Conservation (phyloP, 371 early-diverging fungal genomes). For the Globomyces sp. region DNA sequence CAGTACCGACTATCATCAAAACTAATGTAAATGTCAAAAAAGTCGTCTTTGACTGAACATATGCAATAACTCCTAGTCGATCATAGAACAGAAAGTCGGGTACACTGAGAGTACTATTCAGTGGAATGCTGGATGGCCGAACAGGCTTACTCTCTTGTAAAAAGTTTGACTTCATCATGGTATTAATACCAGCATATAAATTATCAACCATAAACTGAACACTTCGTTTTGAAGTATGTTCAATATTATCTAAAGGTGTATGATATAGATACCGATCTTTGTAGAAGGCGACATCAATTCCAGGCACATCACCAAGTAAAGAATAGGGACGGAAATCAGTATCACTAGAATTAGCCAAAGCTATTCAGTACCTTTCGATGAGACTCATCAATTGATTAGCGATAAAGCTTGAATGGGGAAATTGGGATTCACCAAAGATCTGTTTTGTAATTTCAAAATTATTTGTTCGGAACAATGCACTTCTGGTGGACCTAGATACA, state of each 20-base stretch:
- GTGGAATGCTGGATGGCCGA: no score
- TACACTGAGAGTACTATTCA: not conserved
- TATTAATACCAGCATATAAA: constrained; percentile 5
- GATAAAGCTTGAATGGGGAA: constrained; percentile 43
- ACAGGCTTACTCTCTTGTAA: no score
- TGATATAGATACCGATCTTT: constrained; percentile 44
- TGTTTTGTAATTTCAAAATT: constrained; percentile 26
- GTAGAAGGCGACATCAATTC: constrained; percentile 46
- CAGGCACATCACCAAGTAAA: constrained; percentile 27
- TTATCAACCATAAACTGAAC: constrained; percentile 47
- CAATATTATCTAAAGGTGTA: constrained; percentile 36
- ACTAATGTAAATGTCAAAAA: no score
- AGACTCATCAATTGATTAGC: constrained; percentile 18
- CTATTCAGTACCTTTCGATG: no score
- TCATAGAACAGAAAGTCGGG: constrained; percentile 5
- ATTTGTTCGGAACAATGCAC: constrained; percentile 42
- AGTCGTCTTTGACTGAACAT: no score
- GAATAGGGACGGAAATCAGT: constrained; percentile 44
- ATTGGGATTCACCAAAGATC: constrained; percentile 27
- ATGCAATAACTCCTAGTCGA: not conserved
- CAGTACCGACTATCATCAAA: no score
- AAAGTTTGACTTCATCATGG: no score
- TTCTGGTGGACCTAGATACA: not conserved
- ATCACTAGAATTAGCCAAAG: constrained; percentile 11
- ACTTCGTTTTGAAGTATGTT: constrained; percentile 27